Base-by-base conservation (phyloP, 2,329 filamentous ascomycete species). In the Pseudopithomyces maydicus region DNA sequence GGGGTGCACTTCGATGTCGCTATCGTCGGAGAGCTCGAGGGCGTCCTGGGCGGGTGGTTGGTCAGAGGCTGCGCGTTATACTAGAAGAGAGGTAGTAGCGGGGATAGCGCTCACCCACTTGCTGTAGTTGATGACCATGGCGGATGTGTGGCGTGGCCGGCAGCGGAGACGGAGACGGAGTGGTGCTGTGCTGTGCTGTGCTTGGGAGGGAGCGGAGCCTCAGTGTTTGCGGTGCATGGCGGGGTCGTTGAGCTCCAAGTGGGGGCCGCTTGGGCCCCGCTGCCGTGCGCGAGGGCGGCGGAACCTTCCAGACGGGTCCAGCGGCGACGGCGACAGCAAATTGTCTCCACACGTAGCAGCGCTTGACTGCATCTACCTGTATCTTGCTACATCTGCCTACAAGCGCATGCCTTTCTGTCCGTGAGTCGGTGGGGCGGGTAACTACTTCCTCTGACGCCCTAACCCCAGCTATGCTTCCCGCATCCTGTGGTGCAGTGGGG, bases 1-100 rank as follows among this genome's bases (percentile, higher is more conserved):
- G 58, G 95, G 95, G 78, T 99, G 95, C 50, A 98, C 95, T 80
- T 99, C 95, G 69, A 99, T 89, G 72, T 99, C 95, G 50, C 92
- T 97, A 79, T 99, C 95, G 78, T 99, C 95, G 72, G 92, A 97
- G 74, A 99, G 88, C 87, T 99, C 95, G 73, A 99, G 86, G 57
- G 90, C 89, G 75, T 98, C 90, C 88, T 91, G 58, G 26, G 22
- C 32, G 14, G 2, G 33, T 32, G 17, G n/a, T n/a, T n/a, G 33
- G 49, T 58, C 33, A 66, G 59, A 5, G 8, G 62, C 43, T 36
- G 55, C 3, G 38, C 15, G 15, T 41, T 57, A 39, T 42, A 45
- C 19, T 32, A 48, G 38, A 46, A 32, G 23, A 49, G n/a, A 26
- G 14, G 22, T 48, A 32, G 33, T 29, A 11, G 33, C 10, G 17